Percentiles rank a stretch among this genome's conserved stretches.
Conservation (phyloP, 1,284 basidiomycete genomes). For the Melampsora larici-populina region DNA sequence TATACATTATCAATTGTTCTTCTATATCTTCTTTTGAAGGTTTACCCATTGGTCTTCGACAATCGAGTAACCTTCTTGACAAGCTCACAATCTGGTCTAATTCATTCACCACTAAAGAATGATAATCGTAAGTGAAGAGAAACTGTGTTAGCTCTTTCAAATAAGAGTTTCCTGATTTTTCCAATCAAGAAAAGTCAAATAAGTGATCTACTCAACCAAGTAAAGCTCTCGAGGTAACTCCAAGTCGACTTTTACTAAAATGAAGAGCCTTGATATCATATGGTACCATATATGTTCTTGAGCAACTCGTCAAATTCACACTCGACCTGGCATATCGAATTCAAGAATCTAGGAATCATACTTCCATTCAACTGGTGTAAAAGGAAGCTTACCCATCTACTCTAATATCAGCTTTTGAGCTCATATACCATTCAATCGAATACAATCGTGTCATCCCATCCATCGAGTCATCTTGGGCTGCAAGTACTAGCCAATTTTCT, state of each 20-base stretch:
- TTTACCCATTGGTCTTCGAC: slow-evolving; percentile 72
- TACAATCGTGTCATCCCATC: slow-evolving; percentile 29
- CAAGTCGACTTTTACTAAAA: slow-evolving; percentile 41
- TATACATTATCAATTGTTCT: slow-evolving; percentile 80
- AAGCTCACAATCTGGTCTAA: slow-evolving; percentile 72
- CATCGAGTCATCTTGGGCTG: slow-evolving; percentile 1
- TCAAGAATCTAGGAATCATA: background rate
- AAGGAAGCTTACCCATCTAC: slow-evolving; percentile 26
- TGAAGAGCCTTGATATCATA: too few relatives aligned
- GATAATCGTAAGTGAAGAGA: background rate
- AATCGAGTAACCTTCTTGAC: slow-evolving; percentile 73
- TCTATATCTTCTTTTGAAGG: slow-evolving; percentile 74
- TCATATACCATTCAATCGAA: slow-evolving; percentile 44
- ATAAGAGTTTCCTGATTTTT: background rate
- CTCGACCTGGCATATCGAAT: slow-evolving; percentile 15
- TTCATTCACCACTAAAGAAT: slow-evolving; percentile 66
- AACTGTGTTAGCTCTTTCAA: background rate
- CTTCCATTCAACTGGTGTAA: background rate
- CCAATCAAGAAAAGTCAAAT: background rate
- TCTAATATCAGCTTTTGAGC: slow-evolving; percentile 30
- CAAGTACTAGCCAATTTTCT: slow-evolving; percentile 83
- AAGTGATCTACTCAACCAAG: slow-evolving; percentile 8
- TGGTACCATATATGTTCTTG: slow-evolving; percentile 28
- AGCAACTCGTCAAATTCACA: slow-evolving; percentile 35
- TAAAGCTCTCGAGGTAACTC: slow-evolving; percentile 40